These are phyloP conservation scores for Leptomonas seymouri DNA, from an alignment of 208 protist species.

Conservation along the genomic window DNA sequence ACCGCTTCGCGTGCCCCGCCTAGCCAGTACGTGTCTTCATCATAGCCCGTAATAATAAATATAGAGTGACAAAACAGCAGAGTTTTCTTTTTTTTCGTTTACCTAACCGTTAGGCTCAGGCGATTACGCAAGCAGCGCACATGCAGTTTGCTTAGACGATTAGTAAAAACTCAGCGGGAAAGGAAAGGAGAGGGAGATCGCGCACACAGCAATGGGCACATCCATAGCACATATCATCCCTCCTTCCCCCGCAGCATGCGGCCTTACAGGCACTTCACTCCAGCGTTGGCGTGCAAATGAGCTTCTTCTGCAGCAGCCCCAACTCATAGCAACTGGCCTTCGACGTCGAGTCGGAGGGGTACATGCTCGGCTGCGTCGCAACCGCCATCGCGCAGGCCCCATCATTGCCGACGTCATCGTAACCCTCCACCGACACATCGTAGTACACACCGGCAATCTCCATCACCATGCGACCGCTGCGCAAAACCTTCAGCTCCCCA, in stretches of 20 bases:
- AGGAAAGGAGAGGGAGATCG: conserved; percentile 2
- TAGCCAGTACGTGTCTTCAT: no score
- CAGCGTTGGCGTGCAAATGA: conserved; percentile 79
- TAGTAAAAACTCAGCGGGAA: conserved; percentile 20
- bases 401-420: conserved; percentile 36
- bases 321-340: conserved; percentile 71
- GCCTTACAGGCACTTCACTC: conserved; percentile 2
- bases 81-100: background rate
- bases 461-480: conserved; percentile 82
- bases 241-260: no score
- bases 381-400: conserved; percentile 50
- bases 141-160: background rate
- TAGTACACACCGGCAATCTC: conserved; percentile 78
- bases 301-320: conserved; percentile 69
- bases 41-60: no score
- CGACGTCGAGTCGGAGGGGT: conserved; percentile 33
- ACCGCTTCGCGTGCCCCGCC: no score
- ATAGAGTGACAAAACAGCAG: no score
- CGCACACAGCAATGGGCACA: no score
- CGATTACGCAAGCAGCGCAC: background rate
- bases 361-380: conserved; percentile 47
- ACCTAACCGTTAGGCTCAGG: background rate
- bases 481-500: conserved; percentile 78
- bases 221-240: no score
- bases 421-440: conserved; percentile 65